phyloP scores from a whole-genome alignment of 2,329 filamentous ascomycete species.

The Hypoxylon sp. region DNA sequence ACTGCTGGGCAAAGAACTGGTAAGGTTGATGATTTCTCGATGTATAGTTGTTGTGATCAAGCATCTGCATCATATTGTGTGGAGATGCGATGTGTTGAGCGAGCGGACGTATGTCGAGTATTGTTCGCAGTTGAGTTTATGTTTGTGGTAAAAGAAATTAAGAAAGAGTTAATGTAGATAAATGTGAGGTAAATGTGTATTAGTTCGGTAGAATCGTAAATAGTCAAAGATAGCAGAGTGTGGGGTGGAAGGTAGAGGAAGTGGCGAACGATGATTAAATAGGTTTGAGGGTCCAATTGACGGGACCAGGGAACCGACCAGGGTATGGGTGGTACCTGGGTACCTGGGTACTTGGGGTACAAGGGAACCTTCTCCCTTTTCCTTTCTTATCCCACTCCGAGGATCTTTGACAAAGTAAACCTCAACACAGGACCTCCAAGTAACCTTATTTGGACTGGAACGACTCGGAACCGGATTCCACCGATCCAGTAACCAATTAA shows the following conservation, averaged over 20 bases:
- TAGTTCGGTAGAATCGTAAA: constrained; percentile 23
- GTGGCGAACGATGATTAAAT: constrained; percentile 43
- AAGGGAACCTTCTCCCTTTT: constrained; percentile 23
- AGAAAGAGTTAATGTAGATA: constrained; percentile 13
- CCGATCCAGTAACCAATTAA: constrained; percentile 38
- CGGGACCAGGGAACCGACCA: constrained; percentile 16
- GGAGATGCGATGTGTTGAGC: constrained; percentile 33
- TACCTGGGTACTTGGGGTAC: constrained; percentile 40
- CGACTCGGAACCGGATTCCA: constrained; percentile 40
- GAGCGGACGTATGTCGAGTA: constrained; percentile 18
- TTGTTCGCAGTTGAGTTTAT: constrained; percentile 18
- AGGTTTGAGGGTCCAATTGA: constrained; percentile 36
- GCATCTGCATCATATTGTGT: constrained; percentile 56
- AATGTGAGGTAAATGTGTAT: constrained; percentile 28
- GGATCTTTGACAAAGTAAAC: constrained; percentile 35
- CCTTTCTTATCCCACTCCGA: constrained; percentile 26
- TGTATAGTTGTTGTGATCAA: constrained; percentile 51
- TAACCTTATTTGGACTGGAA: constrained; percentile 39
- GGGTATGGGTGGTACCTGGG: constrained; percentile 20
- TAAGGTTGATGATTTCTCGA: constrained; percentile 48
- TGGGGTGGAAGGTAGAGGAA: constrained; percentile 38
- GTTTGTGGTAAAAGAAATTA: constrained; percentile 25
- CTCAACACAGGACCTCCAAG: constrained; percentile 26
- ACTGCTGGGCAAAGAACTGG: constrained; percentile 39
- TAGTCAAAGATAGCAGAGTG: constrained; percentile 29